Conservation (phyloP, 352 stramenopile species). For the Globisporangium iwayamae region DNA sequence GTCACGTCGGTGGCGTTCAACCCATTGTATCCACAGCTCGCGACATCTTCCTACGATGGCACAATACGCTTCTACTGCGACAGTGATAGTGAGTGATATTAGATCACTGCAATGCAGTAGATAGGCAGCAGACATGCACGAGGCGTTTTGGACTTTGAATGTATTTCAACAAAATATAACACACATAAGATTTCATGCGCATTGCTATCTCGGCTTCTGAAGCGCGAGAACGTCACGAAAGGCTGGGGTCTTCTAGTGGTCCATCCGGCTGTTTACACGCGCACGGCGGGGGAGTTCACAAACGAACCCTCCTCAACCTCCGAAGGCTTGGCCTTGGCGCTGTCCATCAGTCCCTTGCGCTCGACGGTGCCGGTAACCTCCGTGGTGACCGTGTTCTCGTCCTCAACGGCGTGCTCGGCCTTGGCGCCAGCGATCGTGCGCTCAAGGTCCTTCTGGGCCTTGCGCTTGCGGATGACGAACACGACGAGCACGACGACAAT, state of each 20-base stretch:
- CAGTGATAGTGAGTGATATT: neutral
- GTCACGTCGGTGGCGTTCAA: conserved; percentile 81
- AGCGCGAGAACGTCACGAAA: conserved; percentile 17
- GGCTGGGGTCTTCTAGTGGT: conserved; percentile 13
- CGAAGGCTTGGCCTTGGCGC: conserved; percentile 56
- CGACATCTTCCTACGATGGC: conserved; percentile 76
- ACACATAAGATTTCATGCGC: conserved; percentile 32
- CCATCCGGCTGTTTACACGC: conserved; percentile 40
- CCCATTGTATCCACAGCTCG: conserved; percentile 75
- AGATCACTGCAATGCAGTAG: neutral
- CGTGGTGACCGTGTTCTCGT: conserved; percentile 49
- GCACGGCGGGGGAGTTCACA: conserved; percentile 79
- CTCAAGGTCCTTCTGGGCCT: conserved; percentile 75
- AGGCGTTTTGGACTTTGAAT: conserved; percentile 26
- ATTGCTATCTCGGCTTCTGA: conserved; percentile 16
- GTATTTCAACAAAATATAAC: conserved; percentile 36
- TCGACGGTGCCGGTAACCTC: conserved; percentile 64
- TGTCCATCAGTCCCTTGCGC: conserved; percentile 69
- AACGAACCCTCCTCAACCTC: conserved; percentile 74
- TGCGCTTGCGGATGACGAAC: conserved; percentile 74
- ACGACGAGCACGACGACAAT: conserved; percentile 63
- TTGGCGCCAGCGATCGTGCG: conserved; percentile 80
- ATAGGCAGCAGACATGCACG: neutral
- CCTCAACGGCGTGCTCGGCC: conserved; percentile 67
- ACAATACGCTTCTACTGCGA: conserved; percentile 57